These are phyloP conservation scores for Nicotiana benthamiana DNA, from an alignment of 257 asterid species.

Conservation along the genomic window DNA sequence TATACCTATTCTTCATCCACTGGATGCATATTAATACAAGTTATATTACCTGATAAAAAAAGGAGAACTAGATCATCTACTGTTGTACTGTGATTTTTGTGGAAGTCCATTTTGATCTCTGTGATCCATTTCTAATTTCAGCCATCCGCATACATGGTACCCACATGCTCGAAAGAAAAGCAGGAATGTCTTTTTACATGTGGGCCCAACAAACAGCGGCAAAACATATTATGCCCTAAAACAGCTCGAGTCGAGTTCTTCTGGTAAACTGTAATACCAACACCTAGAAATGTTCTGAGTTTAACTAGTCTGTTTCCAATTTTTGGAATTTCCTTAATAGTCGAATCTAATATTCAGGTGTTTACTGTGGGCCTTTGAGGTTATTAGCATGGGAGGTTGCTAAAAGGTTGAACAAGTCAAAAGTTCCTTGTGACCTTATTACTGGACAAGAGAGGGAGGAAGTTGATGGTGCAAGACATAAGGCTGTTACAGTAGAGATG, in stretches of 20 bases:
- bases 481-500: constrained; percentile 92
- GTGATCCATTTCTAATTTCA: constrained; percentile 16
- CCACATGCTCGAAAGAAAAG: constrained; percentile 74
- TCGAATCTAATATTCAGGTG: constrained; percentile 37
- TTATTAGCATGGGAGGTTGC: constrained; percentile 98
- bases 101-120: background rate
- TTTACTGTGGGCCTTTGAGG: constrained; percentile 95
- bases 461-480: constrained; percentile 84
- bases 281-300: background rate
- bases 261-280: constrained; percentile 38
- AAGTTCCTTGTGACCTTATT: constrained; percentile 83
- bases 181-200: constrained; percentile 68
- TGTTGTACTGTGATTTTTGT: background rate
- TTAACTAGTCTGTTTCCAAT: constrained; percentile 5
- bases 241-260: constrained; percentile 62
- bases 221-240: constrained; percentile 85
- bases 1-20: background rate
- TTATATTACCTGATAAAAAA: constrained; percentile 3
- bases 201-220: constrained; percentile 98
- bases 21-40: no score
- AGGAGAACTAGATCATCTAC: background rate
- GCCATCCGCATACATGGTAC: constrained; percentile 91
- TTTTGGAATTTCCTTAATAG: background rate
- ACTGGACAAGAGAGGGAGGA: constrained; percentile 95
- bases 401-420: constrained; percentile 74